Percentiles rank a stretch among this genome's conserved stretches.
phyloP scores from a whole-genome alignment of 2,329 filamentous ascomycete species.

The Penicillium sp. region DNA sequence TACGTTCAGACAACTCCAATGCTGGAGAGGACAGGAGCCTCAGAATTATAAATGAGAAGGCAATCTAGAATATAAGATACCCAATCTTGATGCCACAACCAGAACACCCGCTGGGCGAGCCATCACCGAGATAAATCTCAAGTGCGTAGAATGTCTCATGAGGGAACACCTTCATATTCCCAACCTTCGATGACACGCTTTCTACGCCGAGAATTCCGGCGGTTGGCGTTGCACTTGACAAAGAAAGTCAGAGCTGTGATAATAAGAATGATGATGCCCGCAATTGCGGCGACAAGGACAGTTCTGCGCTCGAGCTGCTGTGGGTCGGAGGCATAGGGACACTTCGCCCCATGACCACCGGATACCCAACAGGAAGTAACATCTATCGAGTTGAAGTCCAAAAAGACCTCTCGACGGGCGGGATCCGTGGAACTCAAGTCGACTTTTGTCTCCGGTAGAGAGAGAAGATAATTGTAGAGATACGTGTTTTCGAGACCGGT shows the following conservation, averaged over 20 bases:
- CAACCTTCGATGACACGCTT: constrained; percentile 54
- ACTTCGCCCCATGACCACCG: constrained; percentile 53
- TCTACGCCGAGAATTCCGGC: constrained; percentile 51
- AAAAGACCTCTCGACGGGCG: constrained; percentile 45
- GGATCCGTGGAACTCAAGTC: constrained; percentile 26
- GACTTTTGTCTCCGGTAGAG: constrained; percentile 26
- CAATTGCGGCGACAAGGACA: constrained; percentile 61
- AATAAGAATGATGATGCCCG: constrained; percentile 60
- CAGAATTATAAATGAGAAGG: background rate
- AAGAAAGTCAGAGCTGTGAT: constrained; percentile 60
- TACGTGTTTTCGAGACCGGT: constrained; percentile 64
- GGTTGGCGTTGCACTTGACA: constrained; percentile 62
- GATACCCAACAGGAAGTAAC: constrained; percentile 59
- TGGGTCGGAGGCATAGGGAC: constrained; percentile 53
- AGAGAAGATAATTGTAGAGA: constrained; percentile 45
- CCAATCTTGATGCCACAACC: background rate
- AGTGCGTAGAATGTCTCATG: constrained; percentile 18
- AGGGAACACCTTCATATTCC: constrained; percentile 68
- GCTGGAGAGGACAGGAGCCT: background rate
- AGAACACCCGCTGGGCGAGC: background rate
- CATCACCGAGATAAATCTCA: background rate
- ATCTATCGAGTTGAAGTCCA: constrained; percentile 62
- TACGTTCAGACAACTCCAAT: background rate
- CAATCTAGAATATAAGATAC: background rate
- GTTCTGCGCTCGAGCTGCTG: constrained; percentile 44